A percentile compares a stretch with the other conserved stretches of the same genome.
These are phyloP conservation scores for Penicillium robsamsonii DNA, from an alignment of 495 filamentous ascomycete species.

Conservation along the genomic window DNA sequence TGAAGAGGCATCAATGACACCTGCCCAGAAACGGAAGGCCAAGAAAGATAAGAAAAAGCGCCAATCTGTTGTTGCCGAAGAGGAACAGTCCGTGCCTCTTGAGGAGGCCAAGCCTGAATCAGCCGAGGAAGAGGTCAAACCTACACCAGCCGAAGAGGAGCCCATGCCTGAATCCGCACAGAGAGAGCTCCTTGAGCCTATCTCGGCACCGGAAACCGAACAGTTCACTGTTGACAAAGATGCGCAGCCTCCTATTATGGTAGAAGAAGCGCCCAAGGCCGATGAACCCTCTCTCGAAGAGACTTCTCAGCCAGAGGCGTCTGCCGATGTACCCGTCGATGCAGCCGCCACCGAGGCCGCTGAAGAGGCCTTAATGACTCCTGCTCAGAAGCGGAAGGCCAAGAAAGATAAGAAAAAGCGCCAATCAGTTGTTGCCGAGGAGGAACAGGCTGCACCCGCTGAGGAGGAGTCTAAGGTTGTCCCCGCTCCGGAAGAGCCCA, in stretches of 20 bases:
- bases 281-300: slow-evolving; percentile 3
- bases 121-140: not conserved
- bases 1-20: slow-evolving; percentile 4
- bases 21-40: slow-evolving; percentile 10
- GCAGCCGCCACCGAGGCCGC: slow-evolving; percentile 4
- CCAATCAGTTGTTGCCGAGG: not conserved
- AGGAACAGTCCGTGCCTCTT: slow-evolving; percentile 1
- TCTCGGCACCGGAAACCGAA: not conserved
- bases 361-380: slow-evolving; percentile 14
- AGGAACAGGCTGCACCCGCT: not conserved
- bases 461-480: not conserved
- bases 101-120: not conserved
- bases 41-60: slow-evolving; percentile 21
- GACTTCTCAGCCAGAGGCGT: not conserved
- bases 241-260: too few species aligned
- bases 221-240: not conserved
- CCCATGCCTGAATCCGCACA: not conserved
- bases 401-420: slow-evolving; percentile 31
- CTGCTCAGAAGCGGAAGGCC: slow-evolving; percentile 39
- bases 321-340: slow-evolving; percentile 4
- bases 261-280: slow-evolving; percentile 3
- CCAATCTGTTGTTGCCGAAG: slow-evolving; percentile 3
- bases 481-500: not conserved
- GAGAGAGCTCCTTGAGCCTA: not conserved
- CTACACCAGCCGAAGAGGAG: not conserved